Conservation (phyloP, 108 stramenopile species). For the Stephanodiscus minutulus region DNA sequence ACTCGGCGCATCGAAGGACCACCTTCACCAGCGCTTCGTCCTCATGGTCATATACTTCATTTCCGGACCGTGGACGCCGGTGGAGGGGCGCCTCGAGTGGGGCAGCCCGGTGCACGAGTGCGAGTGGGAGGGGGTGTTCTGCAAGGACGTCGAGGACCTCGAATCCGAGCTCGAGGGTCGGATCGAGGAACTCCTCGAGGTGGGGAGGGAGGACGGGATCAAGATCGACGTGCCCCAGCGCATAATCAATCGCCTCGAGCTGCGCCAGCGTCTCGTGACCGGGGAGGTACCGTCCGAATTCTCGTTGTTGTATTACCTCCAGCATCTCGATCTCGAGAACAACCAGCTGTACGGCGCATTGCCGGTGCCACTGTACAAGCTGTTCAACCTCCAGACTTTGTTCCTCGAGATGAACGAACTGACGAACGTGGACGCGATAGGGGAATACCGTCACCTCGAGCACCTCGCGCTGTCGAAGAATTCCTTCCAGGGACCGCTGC, state of each 20-base stretch:
- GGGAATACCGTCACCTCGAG: slow-evolving; percentile 40
- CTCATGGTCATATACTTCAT: slow-evolving; percentile 52
- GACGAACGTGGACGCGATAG: slow-evolving; percentile 42
- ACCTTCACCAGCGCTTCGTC: slow-evolving; percentile 45
- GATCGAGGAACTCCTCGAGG: slow-evolving; percentile 34
- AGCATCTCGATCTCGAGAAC: slow-evolving; percentile 54
- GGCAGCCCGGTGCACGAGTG: slow-evolving; percentile 47
- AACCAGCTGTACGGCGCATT: slow-evolving; percentile 49
- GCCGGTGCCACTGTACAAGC: slow-evolving; percentile 52
- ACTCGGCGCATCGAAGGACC: slow-evolving; percentile 28
- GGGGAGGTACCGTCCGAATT: slow-evolving; percentile 45
- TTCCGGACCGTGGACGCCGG: slow-evolving; percentile 41
- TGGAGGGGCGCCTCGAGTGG: slow-evolving; percentile 48
- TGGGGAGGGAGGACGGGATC: slow-evolving; percentile 33
- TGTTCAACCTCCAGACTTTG: slow-evolving; percentile 53
- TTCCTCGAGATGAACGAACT: slow-evolving; percentile 50
- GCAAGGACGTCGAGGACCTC: slow-evolving; percentile 34
- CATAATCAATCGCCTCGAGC: slow-evolving; percentile 30
- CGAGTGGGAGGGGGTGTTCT: slow-evolving; percentile 47
- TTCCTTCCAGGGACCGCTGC: slow-evolving; percentile 33
- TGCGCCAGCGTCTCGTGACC: slow-evolving; percentile 35
- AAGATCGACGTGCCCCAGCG: slow-evolving; percentile 45
- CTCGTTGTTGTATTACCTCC: slow-evolving; percentile 43
- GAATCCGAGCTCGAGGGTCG: slow-evolving; percentile 33
- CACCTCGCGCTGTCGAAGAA: slow-evolving; percentile 36